These are phyloP conservation scores for Lipomyces starkeyi DNA, from an alignment of 805 yeast species.

Conservation along the genomic window DNA sequence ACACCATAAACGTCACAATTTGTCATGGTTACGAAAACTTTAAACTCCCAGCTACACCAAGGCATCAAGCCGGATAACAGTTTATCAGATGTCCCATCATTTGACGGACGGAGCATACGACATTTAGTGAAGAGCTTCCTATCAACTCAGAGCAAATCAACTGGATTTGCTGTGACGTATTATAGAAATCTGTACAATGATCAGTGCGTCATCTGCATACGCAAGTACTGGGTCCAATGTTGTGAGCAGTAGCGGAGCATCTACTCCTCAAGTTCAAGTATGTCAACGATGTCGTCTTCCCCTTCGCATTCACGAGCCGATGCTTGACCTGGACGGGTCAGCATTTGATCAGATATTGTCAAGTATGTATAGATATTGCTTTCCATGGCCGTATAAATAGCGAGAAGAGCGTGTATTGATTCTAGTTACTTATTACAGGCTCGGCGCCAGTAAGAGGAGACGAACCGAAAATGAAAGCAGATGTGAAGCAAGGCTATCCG, in stretches of 20 bases:
- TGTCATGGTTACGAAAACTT: not conserved
- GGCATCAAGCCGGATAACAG: too few relatives aligned
- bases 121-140: not conserved
- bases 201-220: constrained; percentile 12
- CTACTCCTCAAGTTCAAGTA: constrained; percentile 10
- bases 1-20: not conserved
- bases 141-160: not conserved
- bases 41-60: not conserved
- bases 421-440: constrained; percentile 4
- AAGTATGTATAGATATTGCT: constrained; percentile 13
- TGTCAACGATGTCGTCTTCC: constrained; percentile 39
- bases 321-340: constrained; percentile 20
- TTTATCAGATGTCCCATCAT: too few relatives aligned
- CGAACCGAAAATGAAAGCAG: not conserved
- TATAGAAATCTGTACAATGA: not conserved
- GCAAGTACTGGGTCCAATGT: constrained; percentile 3
- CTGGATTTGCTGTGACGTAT: not conserved
- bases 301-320: constrained; percentile 31
- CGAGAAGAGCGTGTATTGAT: not conserved
- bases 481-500: constrained; percentile 7
- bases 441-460: constrained; percentile 10
- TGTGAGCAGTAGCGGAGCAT: constrained; percentile 7
- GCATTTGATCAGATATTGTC: constrained; percentile 29
- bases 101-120: too few relatives aligned
- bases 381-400: not conserved